Base-by-base conservation (phyloP, 2,329 filamentous ascomycete genomes). In the Ilyonectria mors-panacis region DNA sequence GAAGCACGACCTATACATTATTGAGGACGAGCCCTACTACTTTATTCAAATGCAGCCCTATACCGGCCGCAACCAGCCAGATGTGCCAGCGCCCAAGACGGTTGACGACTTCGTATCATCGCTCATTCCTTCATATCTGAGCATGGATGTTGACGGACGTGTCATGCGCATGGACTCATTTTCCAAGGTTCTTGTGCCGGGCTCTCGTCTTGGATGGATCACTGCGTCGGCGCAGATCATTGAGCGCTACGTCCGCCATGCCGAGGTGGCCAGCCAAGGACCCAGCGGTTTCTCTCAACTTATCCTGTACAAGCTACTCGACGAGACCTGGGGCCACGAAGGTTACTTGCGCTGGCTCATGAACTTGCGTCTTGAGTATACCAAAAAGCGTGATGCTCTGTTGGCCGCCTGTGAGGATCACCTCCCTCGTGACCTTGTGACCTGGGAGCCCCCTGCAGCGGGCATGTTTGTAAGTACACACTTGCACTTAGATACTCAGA, bases 11-110 rank as follows among this genome's bases (percentile, higher is more conserved):
- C 77, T 97, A 45, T 92, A 89, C 82, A 95, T 98, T 77, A 84
- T 97, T 73, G 95, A 98, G 83, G 95, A 97, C 78, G 95, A 97
- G 79, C 95, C 95, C 1, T 97, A 97, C 83, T 97, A 97, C 82
- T 97, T 95, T 83, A 86, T 97, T 39, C 95, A 97, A 81, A 93
- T 94, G 92, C 89, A 93, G 73, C 89, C 92, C 0, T 95, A 94
- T 81, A 86, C 86, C 1, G 86, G 88, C 15, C 81, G 85, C 35
- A 80, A 85, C 70, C 81, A 85, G 17, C 80, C 86, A 0, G 81
- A 85, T 1, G 81, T 84, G 4, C 87, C 89, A 7, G 84, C 88
- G 0, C 91, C 92, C 7, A 81, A 85, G 39, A 88, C 70, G 6
- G 88, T 93, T 61, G 88, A 91, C 4, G 91, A 92, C 12, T 98